Evolutionary conservation across 257 asterid genomes (phyloP).

Genomic region (Solanum paucissectum): DNA sequence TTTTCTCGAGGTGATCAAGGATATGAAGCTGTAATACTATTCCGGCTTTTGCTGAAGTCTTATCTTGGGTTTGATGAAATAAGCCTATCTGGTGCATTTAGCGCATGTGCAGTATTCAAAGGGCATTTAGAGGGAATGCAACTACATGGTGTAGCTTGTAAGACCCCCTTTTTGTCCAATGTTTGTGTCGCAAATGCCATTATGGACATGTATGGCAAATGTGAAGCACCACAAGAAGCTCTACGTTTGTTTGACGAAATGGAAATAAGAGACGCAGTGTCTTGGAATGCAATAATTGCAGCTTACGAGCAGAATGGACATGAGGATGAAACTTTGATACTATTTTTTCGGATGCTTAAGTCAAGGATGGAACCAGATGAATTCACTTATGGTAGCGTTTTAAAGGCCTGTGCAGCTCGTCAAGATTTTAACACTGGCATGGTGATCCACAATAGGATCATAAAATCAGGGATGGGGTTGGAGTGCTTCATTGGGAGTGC

Average conservation of each 20-base stretch:
- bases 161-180: slow-evolving; percentile 38
- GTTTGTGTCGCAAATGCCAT: slow-evolving; percentile 72
- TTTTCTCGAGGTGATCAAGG: slow-evolving; percentile 62
- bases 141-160: slow-evolving; percentile 58
- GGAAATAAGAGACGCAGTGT: slow-evolving; percentile 71
- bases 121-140: slow-evolving; percentile 48
- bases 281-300: slow-evolving; percentile 82
- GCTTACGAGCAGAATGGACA: slow-evolving; percentile 68
- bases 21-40: slow-evolving; percentile 45
- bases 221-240: slow-evolving; percentile 58
- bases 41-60: slow-evolving; percentile 38
- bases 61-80: slow-evolving; percentile 67
- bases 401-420: slow-evolving; percentile 79
- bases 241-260: slow-evolving; percentile 45
- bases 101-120: slow-evolving; percentile 58
- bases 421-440: slow-evolving; percentile 46
- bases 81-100: slow-evolving; percentile 66
- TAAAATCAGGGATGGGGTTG: slow-evolving; percentile 64
- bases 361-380: slow-evolving; percentile 76
- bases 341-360: slow-evolving; percentile 54
- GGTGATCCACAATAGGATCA: slow-evolving; percentile 60
- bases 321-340: slow-evolving; percentile 32
- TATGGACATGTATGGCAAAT: slow-evolving; percentile 86
- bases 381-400: slow-evolving; percentile 74
- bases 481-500: slow-evolving; percentile 67